These are phyloP conservation scores for Aspergillus uvarum DNA, from an alignment of 2,329 filamentous ascomycete genomes.

Conservation along the genomic window DNA sequence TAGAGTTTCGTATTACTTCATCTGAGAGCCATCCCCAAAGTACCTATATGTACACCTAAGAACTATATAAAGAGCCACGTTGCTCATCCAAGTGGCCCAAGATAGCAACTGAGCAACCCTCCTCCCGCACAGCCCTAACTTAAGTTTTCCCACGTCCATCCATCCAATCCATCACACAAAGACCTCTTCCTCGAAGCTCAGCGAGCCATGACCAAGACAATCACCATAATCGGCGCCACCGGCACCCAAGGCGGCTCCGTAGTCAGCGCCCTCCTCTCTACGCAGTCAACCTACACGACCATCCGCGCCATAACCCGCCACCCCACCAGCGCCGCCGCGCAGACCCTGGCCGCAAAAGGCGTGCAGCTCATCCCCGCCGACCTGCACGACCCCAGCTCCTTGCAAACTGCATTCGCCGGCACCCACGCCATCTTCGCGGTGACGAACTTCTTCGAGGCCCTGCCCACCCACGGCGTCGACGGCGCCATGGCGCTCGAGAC, in stretches of 20 bases:
- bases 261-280: conserved; percentile 46
- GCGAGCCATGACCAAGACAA: conserved; percentile 26
- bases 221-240: conserved; percentile 57
- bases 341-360: conserved; percentile 47
- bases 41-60: too few species aligned
- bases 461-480: conserved; percentile 28
- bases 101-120: too few species aligned
- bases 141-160: too few species aligned
- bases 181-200: too few species aligned
- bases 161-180: too few species aligned
- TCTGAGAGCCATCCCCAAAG: too few species aligned
- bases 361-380: conserved; percentile 56
- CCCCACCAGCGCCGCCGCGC: conserved; percentile 43
- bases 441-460: conserved; percentile 45
- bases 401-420: conserved; percentile 44
- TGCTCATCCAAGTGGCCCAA: too few species aligned
- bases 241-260: conserved; percentile 62
- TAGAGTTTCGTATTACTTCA: too few species aligned
- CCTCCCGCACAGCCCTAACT: too few species aligned
- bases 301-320: conserved; percentile 60
- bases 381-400: conserved; percentile 42
- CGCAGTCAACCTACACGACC: conserved; percentile 48
- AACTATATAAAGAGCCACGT: too few species aligned
- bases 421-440: conserved; percentile 43
- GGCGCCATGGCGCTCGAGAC: conserved; percentile 41